Percentiles rank a stretch among this genome's conserved stretches.
These are phyloP conservation scores for Parastagonospora avenae DNA, from an alignment of 2,329 filamentous ascomycete species.

Conservation along the genomic window DNA sequence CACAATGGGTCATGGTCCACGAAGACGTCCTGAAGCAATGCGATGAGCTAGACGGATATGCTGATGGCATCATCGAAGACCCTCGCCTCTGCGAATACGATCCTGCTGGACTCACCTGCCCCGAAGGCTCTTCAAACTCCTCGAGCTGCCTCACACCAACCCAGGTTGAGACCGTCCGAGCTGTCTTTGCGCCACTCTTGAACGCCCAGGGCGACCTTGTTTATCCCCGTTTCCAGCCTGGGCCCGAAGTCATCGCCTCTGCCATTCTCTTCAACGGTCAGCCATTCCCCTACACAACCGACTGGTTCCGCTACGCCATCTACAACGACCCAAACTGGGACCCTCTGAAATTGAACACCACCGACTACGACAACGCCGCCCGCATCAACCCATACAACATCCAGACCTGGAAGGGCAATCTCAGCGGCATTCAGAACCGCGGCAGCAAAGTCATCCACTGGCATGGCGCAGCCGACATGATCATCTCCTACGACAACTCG, in stretches of 20 bases:
- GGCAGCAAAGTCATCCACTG: constrained; percentile 56
- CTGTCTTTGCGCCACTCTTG: constrained; percentile 51
- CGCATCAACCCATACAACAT: constrained; percentile 46
- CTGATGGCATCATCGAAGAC: constrained; percentile 56
- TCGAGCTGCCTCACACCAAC: constrained; percentile 51
- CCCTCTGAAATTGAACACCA: constrained; percentile 42
- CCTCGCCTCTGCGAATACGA: constrained; percentile 52
- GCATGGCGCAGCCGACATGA: constrained; percentile 52
- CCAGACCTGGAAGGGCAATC: constrained; percentile 50
- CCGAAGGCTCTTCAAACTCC: constrained; percentile 29
- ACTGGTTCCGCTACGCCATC: constrained; percentile 58
- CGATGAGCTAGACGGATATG: constrained; percentile 55
- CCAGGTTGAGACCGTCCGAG: constrained; percentile 52
- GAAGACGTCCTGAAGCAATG: constrained; percentile 55
- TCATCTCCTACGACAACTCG: constrained; percentile 54
- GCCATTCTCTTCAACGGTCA: constrained; percentile 46
- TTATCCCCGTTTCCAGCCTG: constrained; percentile 59
- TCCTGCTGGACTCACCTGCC: constrained; percentile 48
- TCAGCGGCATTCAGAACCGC: constrained; percentile 41
- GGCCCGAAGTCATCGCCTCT: constrained; percentile 50
- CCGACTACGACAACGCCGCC: constrained; percentile 50
- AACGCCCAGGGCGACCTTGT: constrained; percentile 52
- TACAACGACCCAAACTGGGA: constrained; percentile 54
- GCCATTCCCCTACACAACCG: constrained; percentile 51
- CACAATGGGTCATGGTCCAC: constrained; percentile 49